Evolutionary conservation across 2,329 filamentous ascomycete genomes (phyloP).

Genomic region (Pseudogymnoascus sp.): DNA sequence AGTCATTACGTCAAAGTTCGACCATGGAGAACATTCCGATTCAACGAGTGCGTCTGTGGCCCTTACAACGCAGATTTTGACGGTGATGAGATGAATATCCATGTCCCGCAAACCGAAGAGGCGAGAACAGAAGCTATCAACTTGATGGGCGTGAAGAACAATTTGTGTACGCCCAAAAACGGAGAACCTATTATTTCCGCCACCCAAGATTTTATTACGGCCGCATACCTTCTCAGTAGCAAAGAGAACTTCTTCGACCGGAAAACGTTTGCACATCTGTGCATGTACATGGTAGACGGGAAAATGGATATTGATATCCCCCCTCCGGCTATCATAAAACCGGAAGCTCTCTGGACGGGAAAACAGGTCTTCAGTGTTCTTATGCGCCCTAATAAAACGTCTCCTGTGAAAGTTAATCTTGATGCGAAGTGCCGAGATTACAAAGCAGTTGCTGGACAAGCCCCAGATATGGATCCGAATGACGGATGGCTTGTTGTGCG

Average conservation of each 20-base stretch:
- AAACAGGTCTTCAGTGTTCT: conserved; percentile 93
- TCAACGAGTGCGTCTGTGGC: conserved; percentile 97
- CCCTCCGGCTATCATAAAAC: conserved; percentile 77
- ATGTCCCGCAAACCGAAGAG: conserved; percentile 96
- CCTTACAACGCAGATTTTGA: conserved; percentile 99
- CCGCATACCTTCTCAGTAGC: conserved; percentile 79
- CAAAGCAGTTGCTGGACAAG: conserved; percentile 46
- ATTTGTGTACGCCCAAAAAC: conserved; percentile 91
- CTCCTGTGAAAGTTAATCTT: conserved; percentile 76
- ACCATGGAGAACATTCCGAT: conserved; percentile 88
- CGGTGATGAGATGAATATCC: conserved; percentile 97
- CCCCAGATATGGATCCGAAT: conserved; percentile 69
- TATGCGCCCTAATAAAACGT: conserved; percentile 80
- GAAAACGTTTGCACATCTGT: conserved; percentile 79
- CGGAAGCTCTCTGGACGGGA: conserved; percentile 84
- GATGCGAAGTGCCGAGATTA: conserved; percentile 88
- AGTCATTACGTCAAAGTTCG: conserved; percentile 89
- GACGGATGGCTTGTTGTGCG: conserved; percentile 89
- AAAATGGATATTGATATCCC: conserved; percentile 73
- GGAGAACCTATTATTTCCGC: conserved; percentile 96
- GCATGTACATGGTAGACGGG: conserved; percentile 86
- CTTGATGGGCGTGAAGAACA: conserved; percentile 96
- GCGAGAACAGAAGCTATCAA: conserved; percentile 90
- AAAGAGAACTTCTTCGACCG: conserved; percentile 92
- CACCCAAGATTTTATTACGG: conserved; percentile 99